A percentile compares a stretch with the other conserved stretches of the same genome.
phyloP scores from a whole-genome alignment of 352 stramenopile genomes.

The Phytophthora quininea region DNA sequence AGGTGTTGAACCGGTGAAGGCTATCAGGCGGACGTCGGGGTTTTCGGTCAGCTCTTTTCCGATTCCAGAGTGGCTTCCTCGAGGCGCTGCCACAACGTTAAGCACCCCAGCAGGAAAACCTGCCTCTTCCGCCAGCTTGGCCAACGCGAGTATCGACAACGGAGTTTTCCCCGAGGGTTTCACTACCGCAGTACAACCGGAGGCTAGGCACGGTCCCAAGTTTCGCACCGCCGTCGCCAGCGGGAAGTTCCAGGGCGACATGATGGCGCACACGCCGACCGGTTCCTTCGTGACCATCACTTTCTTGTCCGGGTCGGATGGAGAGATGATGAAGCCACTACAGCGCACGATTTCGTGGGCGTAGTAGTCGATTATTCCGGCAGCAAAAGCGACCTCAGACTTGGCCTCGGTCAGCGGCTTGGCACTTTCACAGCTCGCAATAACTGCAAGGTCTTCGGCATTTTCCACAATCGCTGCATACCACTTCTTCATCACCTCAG shows the following conservation, averaged over 20 bases:
- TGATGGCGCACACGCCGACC: slow-evolving; percentile 92
- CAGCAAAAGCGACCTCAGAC: slow-evolving; percentile 93
- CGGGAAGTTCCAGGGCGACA: slow-evolving; percentile 98
- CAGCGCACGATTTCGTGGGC: slow-evolving; percentile 90
- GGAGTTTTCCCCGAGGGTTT: slow-evolving; percentile 97
- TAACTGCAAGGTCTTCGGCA: slow-evolving; percentile 72
- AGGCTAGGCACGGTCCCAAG: slow-evolving; percentile 89
- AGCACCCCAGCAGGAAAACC: slow-evolving; percentile 84
- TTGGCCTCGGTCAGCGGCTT: slow-evolving; percentile 94
- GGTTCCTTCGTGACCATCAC: slow-evolving; percentile 85
- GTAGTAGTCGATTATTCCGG: slow-evolving; percentile 95
- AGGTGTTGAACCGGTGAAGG: slow-evolving; percentile 79
- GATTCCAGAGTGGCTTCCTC: slow-evolving; percentile 57
- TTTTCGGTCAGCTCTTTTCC: slow-evolving; percentile 65
- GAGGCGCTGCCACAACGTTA: slow-evolving; percentile 83
- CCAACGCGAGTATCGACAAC: slow-evolving; percentile 91
- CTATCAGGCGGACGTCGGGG: slow-evolving; percentile 78
- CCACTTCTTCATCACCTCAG: slow-evolving; percentile 68
- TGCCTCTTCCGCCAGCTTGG: slow-evolving; percentile 82
- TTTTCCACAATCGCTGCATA: slow-evolving; percentile 55
- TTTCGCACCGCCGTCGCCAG: slow-evolving; percentile 96
- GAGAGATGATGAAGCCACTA: slow-evolving; percentile 73
- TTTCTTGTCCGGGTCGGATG: slow-evolving; percentile 44
- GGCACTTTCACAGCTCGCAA: slow-evolving; percentile 95
- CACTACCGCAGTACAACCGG: slow-evolving; percentile 93